A percentile compares a stretch with the other conserved stretches of the same genome.
These are phyloP conservation scores for Clavispora vitiphila DNA, from an alignment of 805 yeast genomes.

Conservation along the genomic window DNA sequence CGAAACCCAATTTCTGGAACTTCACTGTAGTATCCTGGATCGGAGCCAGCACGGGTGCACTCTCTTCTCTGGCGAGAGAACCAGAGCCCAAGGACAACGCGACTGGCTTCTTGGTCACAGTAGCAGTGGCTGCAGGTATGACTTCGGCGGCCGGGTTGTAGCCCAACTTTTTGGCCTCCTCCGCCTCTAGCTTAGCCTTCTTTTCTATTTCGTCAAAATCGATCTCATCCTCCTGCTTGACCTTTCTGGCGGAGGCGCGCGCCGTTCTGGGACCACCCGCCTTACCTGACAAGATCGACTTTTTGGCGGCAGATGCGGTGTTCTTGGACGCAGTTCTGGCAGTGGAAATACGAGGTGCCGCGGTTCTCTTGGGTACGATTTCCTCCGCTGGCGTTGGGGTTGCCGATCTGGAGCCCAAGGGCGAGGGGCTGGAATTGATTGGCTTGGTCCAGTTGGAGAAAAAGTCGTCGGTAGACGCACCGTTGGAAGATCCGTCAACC, in stretches of 20 bases:
- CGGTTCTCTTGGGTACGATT: constrained; percentile 8
- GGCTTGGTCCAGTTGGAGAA: constrained; percentile 91
- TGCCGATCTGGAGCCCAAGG: constrained; percentile 40
- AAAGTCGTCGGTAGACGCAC: constrained; percentile 70
- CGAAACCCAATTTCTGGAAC: constrained; percentile 83
- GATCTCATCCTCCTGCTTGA: constrained; percentile 47
- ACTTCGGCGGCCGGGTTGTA: constrained; percentile 38
- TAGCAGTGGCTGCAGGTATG: constrained; percentile 3
- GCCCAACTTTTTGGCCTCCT: constrained; percentile 54
- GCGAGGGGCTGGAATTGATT: constrained; percentile 47
- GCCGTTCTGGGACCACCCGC: constrained; percentile 53
- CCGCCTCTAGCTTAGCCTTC: constrained; percentile 79
- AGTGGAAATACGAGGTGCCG: constrained; percentile 22
- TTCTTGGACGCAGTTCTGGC: constrained; percentile 20
- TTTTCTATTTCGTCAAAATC: constrained; percentile 62
- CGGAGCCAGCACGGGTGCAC: constrained; percentile 15
- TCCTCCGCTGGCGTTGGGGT: constrained; percentile 43
- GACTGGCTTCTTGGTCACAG: constrained; percentile 3
- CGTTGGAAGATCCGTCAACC: constrained; percentile 31
- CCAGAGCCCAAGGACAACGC: constrained; percentile 9
- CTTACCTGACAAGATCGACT: constrained; percentile 40
- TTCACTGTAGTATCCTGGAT: constrained; percentile 55
- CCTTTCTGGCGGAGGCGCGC: constrained; percentile 47
- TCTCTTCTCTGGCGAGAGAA: constrained; percentile 1
- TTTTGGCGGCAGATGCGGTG: constrained; percentile 25